Percentiles rank a stretch among this genome's conserved stretches.
These are phyloP conservation scores for Quercus engelmannii DNA, from an alignment of 306 rosid species.

Conservation along the genomic window DNA sequence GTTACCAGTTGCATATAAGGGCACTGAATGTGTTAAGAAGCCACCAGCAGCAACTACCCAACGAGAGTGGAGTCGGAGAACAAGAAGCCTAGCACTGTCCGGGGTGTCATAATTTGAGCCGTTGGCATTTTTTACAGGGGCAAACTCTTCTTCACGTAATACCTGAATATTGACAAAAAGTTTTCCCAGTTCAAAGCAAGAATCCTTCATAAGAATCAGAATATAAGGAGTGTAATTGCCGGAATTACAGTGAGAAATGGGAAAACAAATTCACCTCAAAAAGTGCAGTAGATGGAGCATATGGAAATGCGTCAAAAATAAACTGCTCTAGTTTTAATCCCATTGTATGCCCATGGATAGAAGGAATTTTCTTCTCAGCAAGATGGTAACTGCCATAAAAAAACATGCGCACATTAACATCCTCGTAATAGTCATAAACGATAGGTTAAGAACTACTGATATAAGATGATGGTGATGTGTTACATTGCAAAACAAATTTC, in stretches of 20 bases:
- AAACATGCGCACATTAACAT: constrained; percentile 21
- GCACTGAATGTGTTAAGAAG: constrained; percentile 97
- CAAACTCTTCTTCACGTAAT: constrained; percentile 91
- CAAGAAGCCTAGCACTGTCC: constrained; percentile 89
- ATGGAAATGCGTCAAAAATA: constrained; percentile 96
- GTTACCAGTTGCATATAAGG: constrained; percentile 87
- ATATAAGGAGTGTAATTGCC: constrained; percentile 2
- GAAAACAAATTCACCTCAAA: constrained; percentile 67
- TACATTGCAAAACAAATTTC: not conserved
- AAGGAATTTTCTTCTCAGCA: constrained; percentile 95
- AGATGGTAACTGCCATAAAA: constrained; percentile 76
- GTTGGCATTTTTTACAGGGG: constrained; percentile 92
- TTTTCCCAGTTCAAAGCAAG: constrained; percentile 9
- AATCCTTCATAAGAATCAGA: constrained; percentile 9
- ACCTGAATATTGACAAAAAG: constrained; percentile 48
- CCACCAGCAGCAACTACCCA: constrained; percentile 99
- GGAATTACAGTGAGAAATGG: constrained; percentile 1
- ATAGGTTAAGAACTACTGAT: not conserved
- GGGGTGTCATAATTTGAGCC: constrained; percentile 95
- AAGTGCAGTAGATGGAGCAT: constrained; percentile 96
- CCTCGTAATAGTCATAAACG: constrained; percentile 2
- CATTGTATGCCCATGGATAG: constrained; percentile 67
- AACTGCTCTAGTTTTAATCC: constrained; percentile 92
- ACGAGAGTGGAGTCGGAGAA: constrained; percentile 94
- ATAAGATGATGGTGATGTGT: not conserved